These are phyloP conservation scores for Cytospora paraplurivora DNA, from an alignment of 2,329 filamentous ascomycete genomes.

Conservation along the genomic window DNA sequence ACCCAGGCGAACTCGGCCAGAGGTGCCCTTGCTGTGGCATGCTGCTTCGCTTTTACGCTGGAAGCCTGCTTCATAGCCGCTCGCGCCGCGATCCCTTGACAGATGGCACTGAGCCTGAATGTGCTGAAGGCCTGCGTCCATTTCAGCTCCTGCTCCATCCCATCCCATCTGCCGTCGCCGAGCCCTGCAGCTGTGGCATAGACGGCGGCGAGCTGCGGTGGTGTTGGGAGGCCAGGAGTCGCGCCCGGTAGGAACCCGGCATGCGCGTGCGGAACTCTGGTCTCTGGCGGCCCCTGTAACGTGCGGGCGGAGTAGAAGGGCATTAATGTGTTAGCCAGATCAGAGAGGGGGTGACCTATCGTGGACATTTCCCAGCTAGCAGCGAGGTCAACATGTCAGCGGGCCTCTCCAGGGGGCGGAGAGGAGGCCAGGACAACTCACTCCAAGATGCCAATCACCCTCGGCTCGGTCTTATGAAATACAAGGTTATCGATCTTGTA, in stretches of 20 bases:
- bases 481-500: conserved; percentile 94
- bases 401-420: neutral
- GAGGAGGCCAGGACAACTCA: conserved; percentile 42
- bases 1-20: conserved; percentile 81
- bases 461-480: conserved; percentile 84
- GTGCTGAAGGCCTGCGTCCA: conserved; percentile 66
- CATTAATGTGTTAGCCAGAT: conserved; percentile 77
- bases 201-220: conserved; percentile 40
- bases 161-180: conserved; percentile 50
- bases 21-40: conserved; percentile 68
- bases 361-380: conserved; percentile 94
- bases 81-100: conserved; percentile 89
- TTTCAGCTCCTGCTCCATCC: conserved; percentile 51
- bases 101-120: conserved; percentile 63
- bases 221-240: conserved; percentile 58
- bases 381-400: conserved; percentile 23
- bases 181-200: conserved; percentile 54
- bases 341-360: conserved; percentile 91
- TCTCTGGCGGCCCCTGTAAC: conserved; percentile 18
- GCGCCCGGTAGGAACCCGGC: conserved; percentile 61
- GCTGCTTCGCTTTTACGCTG: conserved; percentile 75
- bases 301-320: conserved; percentile 48
- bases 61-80: conserved; percentile 86
- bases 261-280: conserved; percentile 30
- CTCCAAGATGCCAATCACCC: conserved; percentile 91